phyloP scores from a whole-genome alignment of 2,329 filamentous ascomycete genomes.

The Neofusicoccum laricinum region DNA sequence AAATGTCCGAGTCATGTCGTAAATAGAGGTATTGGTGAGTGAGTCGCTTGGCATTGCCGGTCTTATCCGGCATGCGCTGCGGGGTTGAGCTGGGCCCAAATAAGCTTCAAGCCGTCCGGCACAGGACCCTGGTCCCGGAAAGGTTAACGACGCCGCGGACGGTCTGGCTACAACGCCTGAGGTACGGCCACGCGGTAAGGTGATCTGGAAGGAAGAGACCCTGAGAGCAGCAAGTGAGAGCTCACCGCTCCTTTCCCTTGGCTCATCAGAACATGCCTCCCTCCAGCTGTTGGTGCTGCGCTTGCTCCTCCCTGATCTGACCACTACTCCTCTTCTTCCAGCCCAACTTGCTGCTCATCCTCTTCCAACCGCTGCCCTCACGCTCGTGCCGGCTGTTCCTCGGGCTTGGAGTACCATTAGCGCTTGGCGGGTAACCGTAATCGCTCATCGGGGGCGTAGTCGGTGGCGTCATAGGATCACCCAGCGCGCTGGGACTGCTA shows the following conservation, averaged over 20 bases:
- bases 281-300: conserved; percentile 13
- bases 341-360: conserved; percentile 41
- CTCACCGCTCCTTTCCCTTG: background rate
- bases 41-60: background rate
- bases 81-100: conserved; percentile 1
- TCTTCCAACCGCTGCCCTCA: conserved; percentile 35
- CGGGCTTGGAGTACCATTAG: conserved; percentile 35
- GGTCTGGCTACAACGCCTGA: conserved; percentile 6
- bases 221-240: background rate
- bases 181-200: background rate
- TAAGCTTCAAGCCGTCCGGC: conserved; percentile 6
- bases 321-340: conserved; percentile 30
- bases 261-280: conserved; percentile 14
- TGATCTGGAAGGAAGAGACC: background rate
- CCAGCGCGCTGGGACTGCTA: conserved; percentile 21
- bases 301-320: conserved; percentile 14
- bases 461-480: conserved; percentile 62
- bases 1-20: conserved; percentile 8
- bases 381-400: conserved; percentile 37
- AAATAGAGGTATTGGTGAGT: background rate
- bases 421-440: conserved; percentile 18
- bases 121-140: background rate
- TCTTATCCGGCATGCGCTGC: conserved; percentile 1
- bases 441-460: conserved; percentile 61
- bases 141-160: conserved; percentile 4